Base-by-base conservation (phyloP, 345 rosid species). In the Citrus trifoliata region DNA sequence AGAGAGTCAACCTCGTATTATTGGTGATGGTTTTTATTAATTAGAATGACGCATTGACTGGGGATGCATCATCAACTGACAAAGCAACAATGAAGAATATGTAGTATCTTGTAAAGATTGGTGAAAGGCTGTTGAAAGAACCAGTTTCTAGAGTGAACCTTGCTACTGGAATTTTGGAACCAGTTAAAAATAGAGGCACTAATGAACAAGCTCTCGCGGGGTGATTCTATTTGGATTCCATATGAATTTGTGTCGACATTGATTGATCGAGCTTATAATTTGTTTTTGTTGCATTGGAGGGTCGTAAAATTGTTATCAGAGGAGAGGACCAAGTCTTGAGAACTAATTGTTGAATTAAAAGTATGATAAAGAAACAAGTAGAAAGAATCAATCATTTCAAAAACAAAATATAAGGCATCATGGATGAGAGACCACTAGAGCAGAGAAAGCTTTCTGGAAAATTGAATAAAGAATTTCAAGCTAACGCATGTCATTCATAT, bases 111-210 rank as follows among this genome's bases (percentile, higher is more conserved):
- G 83, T 59, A 6, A 58, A 73, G 64, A 67, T 72, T 30, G 80
- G 74, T 4, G 70, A 58, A 46, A 25, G 40, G 58, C 63, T 72
- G 7, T 59, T 81, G 55, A 71, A 77, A n/a, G 35, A 67, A 33
- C 66, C 83, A 12, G 75, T 72, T 72, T 81, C 78, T n/a, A 67
- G 65, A 74, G 21, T 67, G 38, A 61, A 77, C 28, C 70, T 66
- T 12, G 80, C 67, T 3, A 48, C 14, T 40, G 80, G 70, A 30
- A 81, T 77, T 12, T 8, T 77, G 69, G 64, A 76, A 46, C 56
- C 80, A 4, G 78, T 81, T 72, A 35, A 81, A 18, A 72, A 81
- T 66, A 74, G 40, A 24, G 80, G 80, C 53, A 81, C 75, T 22
- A 72, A 76, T 38, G 74, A 76, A 81, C 32, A 72, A 81, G 74